Percentiles rank a stretch among this genome's conserved stretches.
phyloP scores from a whole-genome alignment of 1,284 basidiomycete species.

The Anthracocystis panici-leucophaei region DNA sequence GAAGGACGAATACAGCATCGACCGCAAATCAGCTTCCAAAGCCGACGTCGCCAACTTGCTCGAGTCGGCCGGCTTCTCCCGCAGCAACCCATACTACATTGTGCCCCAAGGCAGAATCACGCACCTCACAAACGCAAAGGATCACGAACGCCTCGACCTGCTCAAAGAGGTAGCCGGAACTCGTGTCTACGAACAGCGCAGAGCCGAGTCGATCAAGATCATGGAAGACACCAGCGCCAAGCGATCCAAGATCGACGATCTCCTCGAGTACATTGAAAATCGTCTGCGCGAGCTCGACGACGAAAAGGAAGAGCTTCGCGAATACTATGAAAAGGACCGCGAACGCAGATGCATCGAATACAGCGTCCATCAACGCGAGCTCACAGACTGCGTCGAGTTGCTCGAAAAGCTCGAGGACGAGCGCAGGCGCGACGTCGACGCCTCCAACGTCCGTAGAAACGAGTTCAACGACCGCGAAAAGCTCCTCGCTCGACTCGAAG shows the following conservation, averaged over 20 bases:
- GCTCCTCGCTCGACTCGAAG: constrained; percentile 78
- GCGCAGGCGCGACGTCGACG: constrained; percentile 79
- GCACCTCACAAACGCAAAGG: constrained; percentile 95
- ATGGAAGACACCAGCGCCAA: constrained; percentile 98
- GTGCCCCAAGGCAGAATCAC: constrained; percentile 99
- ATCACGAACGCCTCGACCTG: constrained; percentile 89
- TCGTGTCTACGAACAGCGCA: constrained; percentile 95
- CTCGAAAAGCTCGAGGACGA: constrained; percentile 82
- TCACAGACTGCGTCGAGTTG: constrained; percentile 86
- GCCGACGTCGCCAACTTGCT: constrained; percentile 85
- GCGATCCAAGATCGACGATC: constrained; percentile 87
- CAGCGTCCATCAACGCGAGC: constrained; percentile 88
- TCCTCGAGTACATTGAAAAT: constrained; percentile 90
- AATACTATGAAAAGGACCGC: constrained; percentile 94
- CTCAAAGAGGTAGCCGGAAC: constrained; percentile 99
- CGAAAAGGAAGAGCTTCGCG: constrained; percentile 96
- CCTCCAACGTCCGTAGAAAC: constrained; percentile 81
- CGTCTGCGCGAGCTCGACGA: constrained; percentile 91
- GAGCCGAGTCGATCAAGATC: constrained; percentile 90
- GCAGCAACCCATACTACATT: constrained; percentile 98
- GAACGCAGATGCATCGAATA: constrained; percentile 96
- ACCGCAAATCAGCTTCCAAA: constrained; percentile 93
- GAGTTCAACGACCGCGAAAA: constrained; percentile 86
- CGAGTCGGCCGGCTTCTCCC: constrained; percentile 86
- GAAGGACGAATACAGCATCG: constrained; percentile 98